Conservation (phyloP, 179 eudicot species). For the Nepenthes alata region DNA sequence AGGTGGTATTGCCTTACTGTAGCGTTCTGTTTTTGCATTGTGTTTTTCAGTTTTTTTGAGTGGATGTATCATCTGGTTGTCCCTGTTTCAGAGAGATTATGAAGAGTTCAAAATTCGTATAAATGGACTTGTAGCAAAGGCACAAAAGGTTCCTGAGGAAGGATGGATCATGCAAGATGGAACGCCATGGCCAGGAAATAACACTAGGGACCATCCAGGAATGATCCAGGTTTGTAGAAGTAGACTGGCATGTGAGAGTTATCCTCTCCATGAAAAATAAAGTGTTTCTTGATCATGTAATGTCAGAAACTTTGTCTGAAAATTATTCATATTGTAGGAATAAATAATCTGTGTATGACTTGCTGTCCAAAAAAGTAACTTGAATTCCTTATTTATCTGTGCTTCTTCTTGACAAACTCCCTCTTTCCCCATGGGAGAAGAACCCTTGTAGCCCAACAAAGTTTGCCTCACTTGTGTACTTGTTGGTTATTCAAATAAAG, state of each 20-base stretch:
- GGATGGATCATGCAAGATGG: conserved; percentile 62
- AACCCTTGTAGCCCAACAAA: too few species aligned
- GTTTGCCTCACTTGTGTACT: too few species aligned
- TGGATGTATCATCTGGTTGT: background rate
- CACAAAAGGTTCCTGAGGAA: conserved; percentile 41
- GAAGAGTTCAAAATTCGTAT: conserved; percentile 50
- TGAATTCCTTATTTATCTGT: background rate
- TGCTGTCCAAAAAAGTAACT: too few species aligned
- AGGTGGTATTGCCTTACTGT: conserved; percentile 1
- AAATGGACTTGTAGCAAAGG: conserved; percentile 51
- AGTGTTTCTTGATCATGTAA: background rate
- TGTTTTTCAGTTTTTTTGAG: background rate
- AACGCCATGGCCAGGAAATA: conserved; percentile 56
- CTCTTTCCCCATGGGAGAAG: background rate
- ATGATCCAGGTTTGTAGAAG: conserved; percentile 41
- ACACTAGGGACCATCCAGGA: conserved; percentile 52
- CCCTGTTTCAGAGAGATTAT: conserved; percentile 39
- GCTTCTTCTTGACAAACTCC: background rate
- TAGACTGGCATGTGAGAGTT: background rate
- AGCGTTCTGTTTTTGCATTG: background rate
- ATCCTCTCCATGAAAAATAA: background rate
- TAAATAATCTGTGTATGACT: too few species aligned
- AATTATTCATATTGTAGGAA: background rate
- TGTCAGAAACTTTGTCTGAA: background rate
- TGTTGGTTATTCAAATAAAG: too few species aligned